phyloP scores from a whole-genome alignment of 208 protist genomes.

The Crithidia mellificae region DNA sequence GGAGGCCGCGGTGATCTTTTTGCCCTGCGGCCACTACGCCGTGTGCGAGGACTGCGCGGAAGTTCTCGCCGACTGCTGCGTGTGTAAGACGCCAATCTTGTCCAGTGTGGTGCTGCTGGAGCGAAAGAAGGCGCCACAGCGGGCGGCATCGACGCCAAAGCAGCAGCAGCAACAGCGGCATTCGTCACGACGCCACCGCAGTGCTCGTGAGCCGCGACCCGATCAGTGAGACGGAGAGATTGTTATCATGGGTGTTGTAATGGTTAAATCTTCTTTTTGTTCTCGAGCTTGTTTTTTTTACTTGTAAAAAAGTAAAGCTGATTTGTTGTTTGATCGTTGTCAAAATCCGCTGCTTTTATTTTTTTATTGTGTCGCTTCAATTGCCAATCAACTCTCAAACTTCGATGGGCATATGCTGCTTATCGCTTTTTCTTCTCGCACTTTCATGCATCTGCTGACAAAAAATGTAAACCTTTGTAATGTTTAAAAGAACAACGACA shows the following conservation, averaged over 20 bases:
- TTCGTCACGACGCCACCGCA: constrained; percentile 3
- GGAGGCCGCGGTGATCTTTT: constrained; percentile 61
- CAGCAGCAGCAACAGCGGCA: constrained; percentile 7
- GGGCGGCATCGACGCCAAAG: neutral
- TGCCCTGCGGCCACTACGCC: constrained; percentile 74
- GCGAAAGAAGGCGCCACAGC: constrained; percentile 4
- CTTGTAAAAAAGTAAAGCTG: too few relatives aligned
- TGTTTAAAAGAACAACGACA: too few relatives aligned
- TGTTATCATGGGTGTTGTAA: neutral
- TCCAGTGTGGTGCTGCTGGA: constrained; percentile 50
- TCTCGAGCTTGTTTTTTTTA: too few relatives aligned
- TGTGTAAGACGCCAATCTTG: constrained; percentile 54
- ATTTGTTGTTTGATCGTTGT: too few relatives aligned
- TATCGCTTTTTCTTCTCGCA: too few relatives aligned
- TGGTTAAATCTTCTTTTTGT: too few relatives aligned
- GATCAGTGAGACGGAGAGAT: neutral
- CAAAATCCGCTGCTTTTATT: too few relatives aligned
- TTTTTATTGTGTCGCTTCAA: too few relatives aligned
- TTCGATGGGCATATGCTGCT: too few relatives aligned
- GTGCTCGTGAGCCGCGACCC: neutral
- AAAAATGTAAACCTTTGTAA: too few relatives aligned
- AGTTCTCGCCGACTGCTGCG: constrained; percentile 47
- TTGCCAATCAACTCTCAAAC: too few relatives aligned
- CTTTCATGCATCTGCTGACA: too few relatives aligned
- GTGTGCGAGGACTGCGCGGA: constrained; percentile 56